Evolutionary conservation across 108 stramenopile genomes (phyloP), one percentile per base, ranked within the genome.

Genomic region (Pelagomonas calceolata): DNA sequence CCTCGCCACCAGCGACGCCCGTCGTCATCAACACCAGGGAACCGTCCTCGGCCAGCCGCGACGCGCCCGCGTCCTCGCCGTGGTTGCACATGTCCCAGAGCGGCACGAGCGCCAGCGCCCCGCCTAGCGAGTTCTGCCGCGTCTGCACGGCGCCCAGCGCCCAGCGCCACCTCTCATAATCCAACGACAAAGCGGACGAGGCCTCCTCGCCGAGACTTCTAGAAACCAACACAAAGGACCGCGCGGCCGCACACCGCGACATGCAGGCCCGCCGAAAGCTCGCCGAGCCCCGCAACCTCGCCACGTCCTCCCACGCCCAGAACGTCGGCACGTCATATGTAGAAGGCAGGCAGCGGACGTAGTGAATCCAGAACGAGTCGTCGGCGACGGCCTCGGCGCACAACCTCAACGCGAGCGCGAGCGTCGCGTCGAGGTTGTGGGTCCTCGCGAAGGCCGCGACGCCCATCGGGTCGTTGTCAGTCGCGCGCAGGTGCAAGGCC

Each of bases 1-100:
- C 51, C 51, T 4, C 51, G 21, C 51, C 51, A 17, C 1, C 21
- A 26, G 21, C 7, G 21, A 60, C 21, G n/a, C n/a, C n/a, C n/a
- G n/a, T n/a, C n/a, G n/a, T n/a, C n/a, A n/a, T n/a, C n/a, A n/a
- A n/a, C n/a, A n/a, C n/a, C n/a, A n/a, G n/a, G n/a, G n/a, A n/a
- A n/a, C n/a, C n/a, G 51, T 16, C 51, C 0, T 12, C 0, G 7
- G 21, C 21, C 51, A 26, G 3, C 7, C 51, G 51, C 14, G 51
- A 26, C 51, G 51, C 29, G 21, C 21, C 51, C 21, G 7, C 51
- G 51, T 16, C 26, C 7, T 1, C 21, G 21, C 29, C 21, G 51
- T 60, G 51, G 51, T 60, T 60, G 26, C 51, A 60, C 51, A 60
- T 60, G 51, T 60, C 51, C 51, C 51, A 60, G 7, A 60, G 51